Conservation (phyloP, 169 alveolate genomes). For the Cryptosporidium ubiquitum region DNA sequence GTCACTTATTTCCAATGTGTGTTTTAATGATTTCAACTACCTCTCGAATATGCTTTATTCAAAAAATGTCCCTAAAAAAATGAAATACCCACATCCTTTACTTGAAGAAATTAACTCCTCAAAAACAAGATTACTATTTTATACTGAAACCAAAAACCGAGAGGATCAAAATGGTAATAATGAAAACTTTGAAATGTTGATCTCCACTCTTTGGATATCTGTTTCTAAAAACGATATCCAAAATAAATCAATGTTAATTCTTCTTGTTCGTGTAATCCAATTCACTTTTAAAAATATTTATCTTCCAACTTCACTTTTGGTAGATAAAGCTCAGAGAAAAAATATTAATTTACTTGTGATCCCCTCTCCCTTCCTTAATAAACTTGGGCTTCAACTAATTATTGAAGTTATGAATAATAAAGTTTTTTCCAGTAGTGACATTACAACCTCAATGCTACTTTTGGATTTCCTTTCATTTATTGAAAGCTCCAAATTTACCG, state of each 20-base stretch:
- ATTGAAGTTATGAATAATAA: slow-evolving; percentile 12
- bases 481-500: not conserved
- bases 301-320: slow-evolving; percentile 39
- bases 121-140: slow-evolving; percentile 5
- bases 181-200: not conserved
- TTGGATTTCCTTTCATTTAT: slow-evolving; percentile 52
- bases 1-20: slow-evolving; percentile 17
- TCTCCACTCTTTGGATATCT: slow-evolving; percentile 24
- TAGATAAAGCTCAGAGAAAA: not conserved
- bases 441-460: not conserved
- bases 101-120: not conserved
- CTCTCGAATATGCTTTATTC: not conserved
- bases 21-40: slow-evolving; percentile 2
- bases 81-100: slow-evolving; percentile 15
- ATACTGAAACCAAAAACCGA: not conserved
- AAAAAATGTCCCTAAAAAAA: not conserved
- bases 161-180: not conserved
- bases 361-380: slow-evolving; percentile 53
- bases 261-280: not conserved
- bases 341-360: slow-evolving; percentile 24
- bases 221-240: slow-evolving; percentile 1
- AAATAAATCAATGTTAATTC: not conserved
- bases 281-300: slow-evolving; percentile 19
- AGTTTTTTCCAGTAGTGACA: slow-evolving; percentile 8
- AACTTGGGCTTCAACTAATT: slow-evolving; percentile 26